phyloP scores from a whole-genome alignment of 2,329 filamentous ascomycete genomes.

The Xylariaceae sp. region DNA sequence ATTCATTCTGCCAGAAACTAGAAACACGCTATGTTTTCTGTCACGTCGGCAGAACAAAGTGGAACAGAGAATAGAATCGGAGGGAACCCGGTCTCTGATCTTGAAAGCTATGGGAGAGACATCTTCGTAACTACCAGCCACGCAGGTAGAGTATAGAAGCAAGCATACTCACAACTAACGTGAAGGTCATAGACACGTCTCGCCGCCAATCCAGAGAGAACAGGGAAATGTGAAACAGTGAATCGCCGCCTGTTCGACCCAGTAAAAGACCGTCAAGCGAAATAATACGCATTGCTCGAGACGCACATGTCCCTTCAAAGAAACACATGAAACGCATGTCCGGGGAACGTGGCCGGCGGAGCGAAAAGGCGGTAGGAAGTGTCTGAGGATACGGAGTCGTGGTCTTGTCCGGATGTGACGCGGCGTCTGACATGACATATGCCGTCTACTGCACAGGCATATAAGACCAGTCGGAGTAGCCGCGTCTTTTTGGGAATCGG shows the following conservation, averaged over 20 bases:
- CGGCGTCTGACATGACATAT: conserved; percentile 3
- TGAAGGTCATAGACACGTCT: neutral
- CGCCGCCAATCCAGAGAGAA: neutral
- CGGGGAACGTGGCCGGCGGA: neutral
- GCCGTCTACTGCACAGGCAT: neutral
- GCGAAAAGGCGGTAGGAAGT: conserved; percentile 12
- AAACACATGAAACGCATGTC: neutral
- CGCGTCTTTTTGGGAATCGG: neutral
- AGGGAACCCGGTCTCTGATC: too few species aligned
- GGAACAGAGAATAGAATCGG: too few species aligned
- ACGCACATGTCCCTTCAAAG: conserved; percentile 9
- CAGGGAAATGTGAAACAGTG: conserved; percentile 3
- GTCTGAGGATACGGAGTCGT: neutral
- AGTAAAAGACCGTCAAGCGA: conserved; percentile 4
- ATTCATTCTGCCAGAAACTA: too few species aligned
- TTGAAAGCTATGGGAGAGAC: too few species aligned
- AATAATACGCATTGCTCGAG: conserved; percentile 12
- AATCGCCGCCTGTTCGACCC: conserved; percentile 8
- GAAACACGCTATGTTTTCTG: neutral
- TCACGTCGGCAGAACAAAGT: neutral
- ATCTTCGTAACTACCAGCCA: too few species aligned
- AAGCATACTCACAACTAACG: neutral
- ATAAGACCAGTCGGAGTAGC: conserved; percentile 11
- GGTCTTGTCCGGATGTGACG: neutral
- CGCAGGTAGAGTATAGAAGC: neutral